Conservation (phyloP, 768 basidiomycete genomes). For the Leccinum obscurum region DNA sequence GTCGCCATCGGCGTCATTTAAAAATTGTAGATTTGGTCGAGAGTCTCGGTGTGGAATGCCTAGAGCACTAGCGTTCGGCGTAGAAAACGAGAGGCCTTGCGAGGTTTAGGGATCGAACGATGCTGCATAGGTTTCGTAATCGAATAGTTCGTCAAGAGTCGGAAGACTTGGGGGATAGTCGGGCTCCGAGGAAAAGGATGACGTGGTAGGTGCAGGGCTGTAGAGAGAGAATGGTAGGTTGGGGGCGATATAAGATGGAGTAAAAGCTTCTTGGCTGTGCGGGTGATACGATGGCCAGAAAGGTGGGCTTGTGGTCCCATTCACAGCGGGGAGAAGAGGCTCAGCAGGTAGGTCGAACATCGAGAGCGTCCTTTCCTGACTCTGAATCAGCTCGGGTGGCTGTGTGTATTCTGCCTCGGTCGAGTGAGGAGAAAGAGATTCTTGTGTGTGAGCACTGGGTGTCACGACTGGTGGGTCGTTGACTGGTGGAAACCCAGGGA, state of each 20-base stretch:
- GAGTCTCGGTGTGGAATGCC: background rate
- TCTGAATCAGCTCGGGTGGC: too few species aligned
- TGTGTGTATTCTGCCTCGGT: too few species aligned
- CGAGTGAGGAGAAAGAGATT: too few species aligned
- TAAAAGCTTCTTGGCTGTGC: background rate
- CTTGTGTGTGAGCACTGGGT: too few species aligned
- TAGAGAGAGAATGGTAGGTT: too few species aligned
- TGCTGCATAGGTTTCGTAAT: background rate
- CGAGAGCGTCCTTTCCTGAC: too few species aligned
- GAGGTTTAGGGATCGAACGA: too few species aligned
- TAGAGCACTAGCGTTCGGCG: background rate
- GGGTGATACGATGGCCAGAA: background rate
- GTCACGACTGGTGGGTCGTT: too few species aligned
- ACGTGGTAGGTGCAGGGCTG: too few species aligned
- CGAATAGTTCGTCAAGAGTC: background rate
- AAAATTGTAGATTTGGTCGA: background rate
- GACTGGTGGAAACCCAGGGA: background rate
- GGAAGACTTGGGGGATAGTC: background rate
- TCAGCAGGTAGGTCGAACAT: background rate
- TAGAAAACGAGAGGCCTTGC: background rate
- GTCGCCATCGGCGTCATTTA: background rate
- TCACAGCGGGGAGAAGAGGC: background rate
- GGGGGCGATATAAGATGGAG: background rate
- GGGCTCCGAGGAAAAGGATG: background rate
- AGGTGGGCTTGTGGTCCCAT: background rate